Evolutionary conservation across 176 grass and related monocot species (phyloP), one percentile per base, ranked within the genome.

Genomic region (Phyllostachys edulis): DNA sequence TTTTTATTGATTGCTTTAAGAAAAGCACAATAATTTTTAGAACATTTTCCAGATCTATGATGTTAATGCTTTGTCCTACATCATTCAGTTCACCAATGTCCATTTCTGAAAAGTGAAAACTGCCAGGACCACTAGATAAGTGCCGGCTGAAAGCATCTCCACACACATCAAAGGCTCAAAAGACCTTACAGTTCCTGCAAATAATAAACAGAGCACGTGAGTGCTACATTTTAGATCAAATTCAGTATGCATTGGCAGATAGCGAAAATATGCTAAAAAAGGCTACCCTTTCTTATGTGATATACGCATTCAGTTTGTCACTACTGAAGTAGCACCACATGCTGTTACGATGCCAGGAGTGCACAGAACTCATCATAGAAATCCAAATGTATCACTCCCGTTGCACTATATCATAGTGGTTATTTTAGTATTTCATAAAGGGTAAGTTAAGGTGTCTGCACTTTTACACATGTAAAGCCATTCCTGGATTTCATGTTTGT

Each of bases 171-270:
- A 79, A 66, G 45, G 62, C 29, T 38, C 20, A 50, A 52, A 80
- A 50, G 32, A 68, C 21, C 47, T 55, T n/a, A 68, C 29, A 80
- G 6, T 54, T 54, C 16, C 12, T 39, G 21, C 20, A 67, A 18
- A 61, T 57, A 4, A 80, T 68, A 68, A 80, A 67, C 24, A 80
- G 38, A 67, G 63, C 78, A 54, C n/a, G n/a, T 17, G n/a, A 76
- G 50, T 20, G 18, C 27, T 20, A 12, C 52, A 57, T 27, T 67
- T 51, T 80, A 14, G 62, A 66, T 50, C 61, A 50, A 49, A 62
- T 51, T n/a, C 42, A 79, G 42, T 65, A n/a, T n/a, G 63, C 24
- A 74, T 34, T 65, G 7, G 36, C 41, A 46, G 26, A 49, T 65
- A 17, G 13, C 7, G 51, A 2, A 55, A 52, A 20, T 17, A 20